These are phyloP conservation scores for Blastobotrys chiropterorum DNA, from an alignment of 805 yeast species.

Conservation along the genomic window DNA sequence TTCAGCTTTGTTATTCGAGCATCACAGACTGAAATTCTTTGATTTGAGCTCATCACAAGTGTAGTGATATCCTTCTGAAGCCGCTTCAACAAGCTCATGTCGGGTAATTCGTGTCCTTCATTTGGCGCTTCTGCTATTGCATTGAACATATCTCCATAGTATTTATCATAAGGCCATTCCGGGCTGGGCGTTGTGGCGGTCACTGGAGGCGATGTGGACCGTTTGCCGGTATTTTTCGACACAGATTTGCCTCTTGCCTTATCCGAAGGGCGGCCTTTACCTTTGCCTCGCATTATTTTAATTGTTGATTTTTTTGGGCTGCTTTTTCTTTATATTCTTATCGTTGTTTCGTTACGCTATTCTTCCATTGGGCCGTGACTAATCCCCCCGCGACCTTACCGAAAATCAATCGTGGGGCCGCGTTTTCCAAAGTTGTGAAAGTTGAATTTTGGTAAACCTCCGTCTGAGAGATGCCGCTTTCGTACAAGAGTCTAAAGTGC, in stretches of 20 bases:
- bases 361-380: no score
- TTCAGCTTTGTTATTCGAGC: neutral
- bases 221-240: neutral
- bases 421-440: no score
- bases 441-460: no score
- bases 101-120: neutral
- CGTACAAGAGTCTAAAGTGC: no score
- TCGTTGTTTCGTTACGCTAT: no score
- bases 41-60: neutral
- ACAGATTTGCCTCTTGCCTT: neutral
- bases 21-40: neutral
- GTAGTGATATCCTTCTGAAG: neutral
- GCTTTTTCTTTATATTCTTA: no score
- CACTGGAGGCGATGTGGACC: neutral
- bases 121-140: slow-evolving; percentile 1
- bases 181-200: neutral
- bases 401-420: no score
- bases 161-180: slow-evolving; percentile 1
- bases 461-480: no score
- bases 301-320: no score
- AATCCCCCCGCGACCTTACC: no score
- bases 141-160: neutral
- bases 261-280: no score
- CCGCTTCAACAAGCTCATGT: neutral
- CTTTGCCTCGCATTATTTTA: neutral